Evolutionary conservation across 176 grass and related monocot genomes (phyloP).

Genomic region (Oryza nivara): DNA sequence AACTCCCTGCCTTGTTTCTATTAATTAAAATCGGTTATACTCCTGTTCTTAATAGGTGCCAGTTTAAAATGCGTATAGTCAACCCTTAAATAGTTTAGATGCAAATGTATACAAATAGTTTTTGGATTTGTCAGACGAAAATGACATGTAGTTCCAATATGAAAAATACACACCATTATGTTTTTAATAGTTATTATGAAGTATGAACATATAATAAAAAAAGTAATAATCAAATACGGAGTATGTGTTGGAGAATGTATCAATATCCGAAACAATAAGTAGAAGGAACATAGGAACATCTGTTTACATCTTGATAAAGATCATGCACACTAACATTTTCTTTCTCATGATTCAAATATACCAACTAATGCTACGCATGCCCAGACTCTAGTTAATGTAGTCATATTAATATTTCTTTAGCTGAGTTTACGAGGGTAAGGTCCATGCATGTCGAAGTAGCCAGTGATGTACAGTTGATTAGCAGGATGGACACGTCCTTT

Average conservation of each 20-base stretch:
- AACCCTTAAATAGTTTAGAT: not conserved
- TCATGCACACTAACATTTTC: not conserved
- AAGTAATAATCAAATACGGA: not conserved
- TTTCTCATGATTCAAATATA: not conserved
- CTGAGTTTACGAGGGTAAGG: not conserved
- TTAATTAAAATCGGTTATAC: not conserved
- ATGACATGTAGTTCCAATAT: not conserved
- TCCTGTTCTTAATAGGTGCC: not conserved
- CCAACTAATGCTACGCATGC: not conserved
- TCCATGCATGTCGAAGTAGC: not conserved
- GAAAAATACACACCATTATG: not conserved
- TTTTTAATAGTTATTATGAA: no score
- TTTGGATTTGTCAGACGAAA: not conserved
- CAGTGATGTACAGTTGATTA: not conserved
- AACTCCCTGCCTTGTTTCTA: not conserved
- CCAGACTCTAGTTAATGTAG: not conserved
- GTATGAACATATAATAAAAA: not conserved
- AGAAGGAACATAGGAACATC: not conserved
- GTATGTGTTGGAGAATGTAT: not conserved
- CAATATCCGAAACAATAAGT: not conserved
- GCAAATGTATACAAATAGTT: not conserved
- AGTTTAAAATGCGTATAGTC: not conserved
- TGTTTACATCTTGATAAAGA: not conserved
- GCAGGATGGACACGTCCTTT: slow-evolving; percentile 35
- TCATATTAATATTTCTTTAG: not conserved